Base-by-base conservation (phyloP, 1,284 basidiomycete genomes). In the Fomitiporia mediterranea region DNA sequence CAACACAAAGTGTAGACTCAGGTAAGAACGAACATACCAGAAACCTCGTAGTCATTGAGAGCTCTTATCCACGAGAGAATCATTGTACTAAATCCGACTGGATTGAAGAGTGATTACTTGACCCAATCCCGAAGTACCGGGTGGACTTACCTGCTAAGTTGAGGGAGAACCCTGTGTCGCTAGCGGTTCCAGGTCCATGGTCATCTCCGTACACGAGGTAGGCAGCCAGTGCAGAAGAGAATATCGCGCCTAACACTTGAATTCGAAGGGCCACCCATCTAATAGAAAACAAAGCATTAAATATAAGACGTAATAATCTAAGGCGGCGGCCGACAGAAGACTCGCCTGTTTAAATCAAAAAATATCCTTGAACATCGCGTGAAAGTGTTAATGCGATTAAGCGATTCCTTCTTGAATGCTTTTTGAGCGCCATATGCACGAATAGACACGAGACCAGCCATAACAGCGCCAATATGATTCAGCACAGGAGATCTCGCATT, bases 101-200 rank as follows among this genome's bases (percentile, higher is more conserved):
- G 17, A 11, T 13, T 21, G 39, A 5, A 42, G 13, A 42, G 5
- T 28, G 44, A 27, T 3, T 17, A 49, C n/a, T n/a, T 19, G 19
- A 7, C 53, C 19, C 4, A 5, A n/a, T 35, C 17, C n/a, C n/a
- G n/a, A n/a, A n/a, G n/a, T n/a, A n/a, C n/a, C n/a, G n/a, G 8
- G 13, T 17, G 1, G 32, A 61, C 66, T 39, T 25, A 76, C 72
- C 70, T 54, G 75, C 77, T 70, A 81, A 78, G 57, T 73, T 73
- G 42, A 83, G 68, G 3, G 79, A 73, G 60, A 84, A 77, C 9
- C 83, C 78, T 0, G 80, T 79, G 48, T 79, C 76, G 15, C 73
- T 73, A n/a, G 78, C 72, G n/a, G 72, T 61, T 23, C 69, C 66
- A 3, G 70, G 68, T 44, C 37, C 39, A 17, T 57, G 32, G 7